Conservation (phyloP, 2,329 filamentous ascomycete genomes). For the Westerdykella aurantiaca region DNA sequence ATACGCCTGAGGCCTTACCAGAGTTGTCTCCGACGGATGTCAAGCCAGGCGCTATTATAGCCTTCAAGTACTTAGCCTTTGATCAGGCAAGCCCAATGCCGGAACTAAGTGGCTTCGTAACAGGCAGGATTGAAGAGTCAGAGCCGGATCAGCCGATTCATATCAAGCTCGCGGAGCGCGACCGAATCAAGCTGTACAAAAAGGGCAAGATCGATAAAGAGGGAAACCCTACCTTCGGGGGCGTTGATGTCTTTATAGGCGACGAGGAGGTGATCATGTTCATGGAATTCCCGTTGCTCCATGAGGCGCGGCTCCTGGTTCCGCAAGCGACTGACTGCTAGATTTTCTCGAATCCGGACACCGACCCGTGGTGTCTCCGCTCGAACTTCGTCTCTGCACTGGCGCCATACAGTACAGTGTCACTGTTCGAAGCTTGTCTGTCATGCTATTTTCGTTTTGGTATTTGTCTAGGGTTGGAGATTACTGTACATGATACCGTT, state of each 20-base stretch:
- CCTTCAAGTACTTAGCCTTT: constrained; percentile 58
- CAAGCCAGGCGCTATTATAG: constrained; percentile 57
- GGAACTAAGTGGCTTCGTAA: constrained; percentile 55
- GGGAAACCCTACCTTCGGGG: constrained; percentile 67
- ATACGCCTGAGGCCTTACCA: constrained; percentile 52
- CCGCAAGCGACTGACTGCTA: too few species aligned
- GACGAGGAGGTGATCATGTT: constrained; percentile 40
- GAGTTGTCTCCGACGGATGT: constrained; percentile 46
- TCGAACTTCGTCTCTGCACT: too few species aligned
- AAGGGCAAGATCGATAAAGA: constrained; percentile 60
- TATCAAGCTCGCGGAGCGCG: constrained; percentile 62
- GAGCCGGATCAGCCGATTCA: constrained; percentile 24
- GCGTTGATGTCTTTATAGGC: constrained; percentile 47
- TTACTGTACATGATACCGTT: too few species aligned
- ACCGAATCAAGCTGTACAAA: constrained; percentile 49
- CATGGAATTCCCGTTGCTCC: background rate
- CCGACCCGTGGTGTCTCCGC: too few species aligned
- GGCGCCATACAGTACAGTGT: too few species aligned
- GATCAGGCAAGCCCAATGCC: constrained; percentile 61
- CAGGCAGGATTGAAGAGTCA: constrained; percentile 56
- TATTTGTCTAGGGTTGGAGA: too few species aligned
- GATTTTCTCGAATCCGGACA: too few species aligned
- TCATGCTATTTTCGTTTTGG: too few species aligned
- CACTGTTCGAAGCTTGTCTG: too few species aligned
- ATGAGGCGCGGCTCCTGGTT: background rate